Base-by-base conservation (phyloP, 2,329 filamentous ascomycete species). In the Metarhizium brunneum region DNA sequence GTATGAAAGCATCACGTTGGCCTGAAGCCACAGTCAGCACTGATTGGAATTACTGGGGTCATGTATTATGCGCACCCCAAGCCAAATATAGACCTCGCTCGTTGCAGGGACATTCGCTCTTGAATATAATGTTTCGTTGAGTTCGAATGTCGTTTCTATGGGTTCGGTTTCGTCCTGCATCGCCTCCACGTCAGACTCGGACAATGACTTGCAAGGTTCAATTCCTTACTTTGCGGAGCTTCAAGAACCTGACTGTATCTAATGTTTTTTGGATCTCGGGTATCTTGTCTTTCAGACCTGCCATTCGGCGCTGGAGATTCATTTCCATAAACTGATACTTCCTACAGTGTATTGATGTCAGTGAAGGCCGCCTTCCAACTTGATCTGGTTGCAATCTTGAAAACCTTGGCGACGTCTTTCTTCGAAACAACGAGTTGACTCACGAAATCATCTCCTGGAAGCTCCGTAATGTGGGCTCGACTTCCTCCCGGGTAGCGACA, bases 261-360 rank as follows among this genome's bases (percentile, higher is more conserved):
- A 97, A 74, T 1, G 94, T 97, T 78, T 96, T 96, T 66, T 90
- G 86, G 61, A 99, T 97, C 69, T 99, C 94, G 0, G 94, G 94
- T 62, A 99, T 91, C 77, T 97, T 99, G 67, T 96, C 92, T 66
- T 86, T 88, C 55, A 99, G 76, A 2, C 92, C 91, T 4, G 81
- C 78, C 54, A 88, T 86, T 50, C 94, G 83, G 60, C 90, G 82
- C 71, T 95, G 87, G 57, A 94, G 88, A 72, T 96, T 97, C 69
- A 87, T 79, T 75, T 97, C 91, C 94, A 99, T 99, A 75, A 97
- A 99, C 72, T 97, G 94, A 76, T 99, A 99, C 80, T 99, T 99
- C 64, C 91, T 95, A 68, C 29, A 30, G 10, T 20, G 20, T n/a
- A 30, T 48, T 25, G 11, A 16, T 55, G 56, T 61, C 57, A 60